Percentiles rank a stretch among this genome's conserved stretches.
Evolutionary conservation across 2,329 filamentous ascomycete genomes (phyloP).

Genomic region (Ascochyta rabiei): DNA sequence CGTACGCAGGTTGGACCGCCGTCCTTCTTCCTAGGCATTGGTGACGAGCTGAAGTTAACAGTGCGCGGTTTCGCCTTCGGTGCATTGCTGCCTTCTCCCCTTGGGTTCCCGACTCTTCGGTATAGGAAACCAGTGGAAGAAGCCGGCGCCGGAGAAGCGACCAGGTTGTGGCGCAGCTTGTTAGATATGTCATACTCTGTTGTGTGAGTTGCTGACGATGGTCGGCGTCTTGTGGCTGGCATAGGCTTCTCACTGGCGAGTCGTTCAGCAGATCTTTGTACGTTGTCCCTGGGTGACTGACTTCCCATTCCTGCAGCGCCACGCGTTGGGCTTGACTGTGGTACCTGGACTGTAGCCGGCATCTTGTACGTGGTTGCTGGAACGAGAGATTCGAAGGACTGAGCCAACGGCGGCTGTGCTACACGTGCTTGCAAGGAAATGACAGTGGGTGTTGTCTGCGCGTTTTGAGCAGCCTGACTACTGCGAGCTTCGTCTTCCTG

Average conservation of each 20-base stretch:
- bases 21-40: conserved; percentile 9
- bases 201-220: background rate
- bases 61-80: conserved; percentile 25
- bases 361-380: conserved; percentile 16
- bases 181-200: background rate
- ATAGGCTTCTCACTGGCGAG: background rate
- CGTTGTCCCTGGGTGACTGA: background rate
- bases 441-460: background rate
- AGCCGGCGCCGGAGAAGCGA: conserved; percentile 30
- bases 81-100: conserved; percentile 5
- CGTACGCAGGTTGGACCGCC: background rate
- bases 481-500: conserved; percentile 15
- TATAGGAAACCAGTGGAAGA: conserved; percentile 38
- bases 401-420: background rate
- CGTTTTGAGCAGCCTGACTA: conserved; percentile 6
- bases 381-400: conserved; percentile 11
- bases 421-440: background rate
- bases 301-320: background rate
- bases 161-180: conserved; percentile 17
- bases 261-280: conserved; percentile 20
- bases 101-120: conserved; percentile 26
- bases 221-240: background rate
- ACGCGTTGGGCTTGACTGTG: conserved; percentile 1
- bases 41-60: conserved; percentile 36
- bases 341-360: conserved; percentile 8